phyloP scores from a whole-genome alignment of 371 early-diverging fungal species.

The Basidiobolus meristosporus region DNA sequence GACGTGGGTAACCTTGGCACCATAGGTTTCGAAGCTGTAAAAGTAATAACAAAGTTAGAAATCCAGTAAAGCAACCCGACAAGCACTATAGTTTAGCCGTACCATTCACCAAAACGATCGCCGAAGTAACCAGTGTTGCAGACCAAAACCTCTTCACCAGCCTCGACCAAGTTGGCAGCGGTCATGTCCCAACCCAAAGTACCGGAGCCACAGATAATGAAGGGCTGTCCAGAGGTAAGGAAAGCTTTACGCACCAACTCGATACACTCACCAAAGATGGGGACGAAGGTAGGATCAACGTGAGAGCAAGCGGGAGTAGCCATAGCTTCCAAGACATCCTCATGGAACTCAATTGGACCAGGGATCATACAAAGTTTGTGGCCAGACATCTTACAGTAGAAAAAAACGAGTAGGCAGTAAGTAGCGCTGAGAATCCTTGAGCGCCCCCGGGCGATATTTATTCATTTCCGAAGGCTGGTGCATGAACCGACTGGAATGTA shows the following conservation, averaged over 20 bases:
- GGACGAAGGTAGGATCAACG: slow-evolving; percentile 77
- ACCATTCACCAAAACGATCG: slow-evolving; percentile 29
- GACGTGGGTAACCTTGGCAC: slow-evolving; percentile 68
- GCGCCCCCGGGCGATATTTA: too few species aligned
- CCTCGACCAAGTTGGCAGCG: slow-evolving; percentile 76
- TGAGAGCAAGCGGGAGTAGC: slow-evolving; percentile 83
- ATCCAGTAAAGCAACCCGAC: too few species aligned
- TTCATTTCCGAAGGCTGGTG: too few species aligned
- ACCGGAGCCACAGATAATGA: slow-evolving; percentile 85
- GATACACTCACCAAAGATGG: slow-evolving; percentile 67
- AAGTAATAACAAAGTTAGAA: too few species aligned
- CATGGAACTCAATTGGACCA: slow-evolving; percentile 84
- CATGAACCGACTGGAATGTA: too few species aligned
- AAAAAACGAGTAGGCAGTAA: too few species aligned
- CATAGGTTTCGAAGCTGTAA: slow-evolving; percentile 71
- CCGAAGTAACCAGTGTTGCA: slow-evolving; percentile 91
- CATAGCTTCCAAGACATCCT: slow-evolving; percentile 73
- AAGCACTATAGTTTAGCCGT: too few species aligned
- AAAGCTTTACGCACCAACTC: slow-evolving; percentile 69
- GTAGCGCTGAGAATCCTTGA: too few species aligned
- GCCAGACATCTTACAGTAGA: too few species aligned
- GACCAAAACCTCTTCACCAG: slow-evolving; percentile 75
- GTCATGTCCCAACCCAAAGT: slow-evolving; percentile 91
- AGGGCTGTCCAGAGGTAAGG: slow-evolving; percentile 68
- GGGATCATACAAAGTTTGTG: too few species aligned